A percentile compares a stretch with the other conserved stretches of the same genome.
Evolutionary conservation across 371 early-diverging fungal species (phyloP).

Genomic region (Globomyces sp.): DNA sequence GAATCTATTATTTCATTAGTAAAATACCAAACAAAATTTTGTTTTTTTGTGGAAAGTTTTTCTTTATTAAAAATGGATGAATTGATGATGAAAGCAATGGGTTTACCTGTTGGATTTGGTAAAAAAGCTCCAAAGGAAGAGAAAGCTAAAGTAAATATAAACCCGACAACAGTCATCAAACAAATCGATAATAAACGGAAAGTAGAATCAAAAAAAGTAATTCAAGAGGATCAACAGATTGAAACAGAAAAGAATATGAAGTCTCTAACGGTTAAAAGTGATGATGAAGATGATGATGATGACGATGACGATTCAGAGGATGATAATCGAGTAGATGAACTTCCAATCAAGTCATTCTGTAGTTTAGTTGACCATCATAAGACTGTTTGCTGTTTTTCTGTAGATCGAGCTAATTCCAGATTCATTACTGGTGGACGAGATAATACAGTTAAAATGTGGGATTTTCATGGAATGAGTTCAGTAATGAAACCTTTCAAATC

Average conservation of each 20-base stretch:
- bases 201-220: slow-evolving; percentile 9
- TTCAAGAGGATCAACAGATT: slow-evolving; percentile 7
- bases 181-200: neutral
- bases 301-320: slow-evolving; percentile 33
- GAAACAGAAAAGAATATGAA: slow-evolving; percentile 19
- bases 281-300: slow-evolving; percentile 21
- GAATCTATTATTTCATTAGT: no score
- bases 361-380: slow-evolving; percentile 21
- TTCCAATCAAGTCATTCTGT: neutral
- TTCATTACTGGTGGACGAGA: slow-evolving; percentile 82
- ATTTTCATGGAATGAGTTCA: slow-evolving; percentile 87
- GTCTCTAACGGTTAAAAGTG: neutral
- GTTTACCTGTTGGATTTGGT: slow-evolving; percentile 31
- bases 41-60: no score
- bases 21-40: neutral
- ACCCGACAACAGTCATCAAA: neutral
- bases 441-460: slow-evolving; percentile 83
- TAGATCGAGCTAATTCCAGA: slow-evolving; percentile 83
- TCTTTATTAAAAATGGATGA: slow-evolving; percentile 1
- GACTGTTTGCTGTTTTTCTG: slow-evolving; percentile 74
- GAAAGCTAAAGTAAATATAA: neutral
- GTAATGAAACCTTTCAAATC: slow-evolving; percentile 73
- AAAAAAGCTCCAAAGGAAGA: slow-evolving; percentile 11
- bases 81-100: slow-evolving; percentile 30
- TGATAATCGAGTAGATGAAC: slow-evolving; percentile 21